These are phyloP conservation scores for Aspergillus candidus DNA, from an alignment of 2,329 filamentous ascomycete species.

Conservation along the genomic window DNA sequence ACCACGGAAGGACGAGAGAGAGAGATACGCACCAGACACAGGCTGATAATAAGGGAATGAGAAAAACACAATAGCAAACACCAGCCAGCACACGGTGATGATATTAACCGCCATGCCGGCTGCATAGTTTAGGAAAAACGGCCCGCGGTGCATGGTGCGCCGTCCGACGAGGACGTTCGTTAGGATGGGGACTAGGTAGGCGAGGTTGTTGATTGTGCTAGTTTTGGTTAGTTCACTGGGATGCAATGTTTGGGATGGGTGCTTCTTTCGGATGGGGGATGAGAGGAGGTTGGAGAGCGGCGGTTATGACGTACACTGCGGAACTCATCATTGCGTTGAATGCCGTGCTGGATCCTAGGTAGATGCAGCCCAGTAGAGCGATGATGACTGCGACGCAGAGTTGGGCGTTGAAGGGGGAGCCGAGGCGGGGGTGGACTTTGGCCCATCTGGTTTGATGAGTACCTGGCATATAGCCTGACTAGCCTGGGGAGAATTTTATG, in stretches of 20 bases:
- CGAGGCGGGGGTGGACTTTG: constrained; percentile 39
- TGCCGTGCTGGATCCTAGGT: constrained; percentile 60
- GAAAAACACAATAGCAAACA: constrained; percentile 48
- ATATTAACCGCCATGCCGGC: constrained; percentile 41
- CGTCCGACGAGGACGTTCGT: constrained; percentile 43
- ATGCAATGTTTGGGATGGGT: no score
- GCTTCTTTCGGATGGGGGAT: no score
- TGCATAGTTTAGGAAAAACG: constrained; percentile 40
- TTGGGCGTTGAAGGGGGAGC: constrained; percentile 51
- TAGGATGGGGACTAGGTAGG: constrained; percentile 43
- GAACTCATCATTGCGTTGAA: constrained; percentile 51
- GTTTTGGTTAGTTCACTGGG: neutral
- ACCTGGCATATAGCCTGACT: neutral
- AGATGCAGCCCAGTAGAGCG: constrained; percentile 57
- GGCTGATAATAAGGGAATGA: constrained; percentile 39
- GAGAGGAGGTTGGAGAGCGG: no score
- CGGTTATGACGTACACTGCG: constrained; percentile 10
- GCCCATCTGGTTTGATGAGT: constrained; percentile 32
- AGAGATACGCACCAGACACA: constrained; percentile 21
- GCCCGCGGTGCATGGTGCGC: constrained; percentile 38
- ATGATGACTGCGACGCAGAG: constrained; percentile 45
- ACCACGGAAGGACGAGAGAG: neutral
- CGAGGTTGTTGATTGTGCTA: constrained; percentile 43
- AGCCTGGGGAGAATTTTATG: neutral
- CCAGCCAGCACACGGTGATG: constrained; percentile 43